These are phyloP conservation scores for Chlamydomonas schloesseri DNA, from an alignment of 139 green algal genomes.

Conservation along the genomic window DNA sequence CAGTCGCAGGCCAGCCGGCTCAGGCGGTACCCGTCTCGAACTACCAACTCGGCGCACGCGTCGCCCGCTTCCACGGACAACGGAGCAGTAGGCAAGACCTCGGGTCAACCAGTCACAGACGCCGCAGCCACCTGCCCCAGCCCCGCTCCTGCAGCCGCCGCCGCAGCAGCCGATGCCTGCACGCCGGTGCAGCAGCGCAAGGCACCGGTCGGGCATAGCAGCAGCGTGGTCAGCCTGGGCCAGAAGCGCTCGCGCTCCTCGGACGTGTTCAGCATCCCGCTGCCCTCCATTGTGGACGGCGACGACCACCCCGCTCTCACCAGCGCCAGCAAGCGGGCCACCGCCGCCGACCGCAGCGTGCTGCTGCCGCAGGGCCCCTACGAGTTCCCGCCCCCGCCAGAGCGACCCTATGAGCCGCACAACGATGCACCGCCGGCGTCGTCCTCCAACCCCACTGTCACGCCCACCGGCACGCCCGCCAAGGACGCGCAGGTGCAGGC, in stretches of 20 bases:
- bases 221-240: neutral
- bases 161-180: no score
- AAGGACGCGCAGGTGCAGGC: constrained; percentile 6
- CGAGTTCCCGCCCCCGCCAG: neutral
- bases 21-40: no score
- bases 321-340: constrained; percentile 3
- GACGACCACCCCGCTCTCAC: constrained; percentile 33
- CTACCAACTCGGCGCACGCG: no score
- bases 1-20: no score
- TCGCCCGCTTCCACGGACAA: no score
- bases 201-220: neutral
- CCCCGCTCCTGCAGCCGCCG: no score
- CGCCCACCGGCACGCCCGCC: constrained; percentile 18
- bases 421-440: constrained; percentile 3
- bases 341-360: neutral
- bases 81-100: no score
- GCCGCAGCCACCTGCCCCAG: no score
- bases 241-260: constrained; percentile 31
- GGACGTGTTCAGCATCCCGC: constrained; percentile 16
- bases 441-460: constrained; percentile 34
- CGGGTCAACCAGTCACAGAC: no score
- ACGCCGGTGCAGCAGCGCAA: neutral
- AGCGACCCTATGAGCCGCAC: neutral
- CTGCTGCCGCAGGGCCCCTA: constrained; percentile 22
- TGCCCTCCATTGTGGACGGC: constrained; percentile 31